Percentiles rank a stretch among this genome's conserved stretches.
These are phyloP conservation scores for Withania somnifera DNA, from an alignment of 305 asterid genomes.

Conservation along the genomic window DNA sequence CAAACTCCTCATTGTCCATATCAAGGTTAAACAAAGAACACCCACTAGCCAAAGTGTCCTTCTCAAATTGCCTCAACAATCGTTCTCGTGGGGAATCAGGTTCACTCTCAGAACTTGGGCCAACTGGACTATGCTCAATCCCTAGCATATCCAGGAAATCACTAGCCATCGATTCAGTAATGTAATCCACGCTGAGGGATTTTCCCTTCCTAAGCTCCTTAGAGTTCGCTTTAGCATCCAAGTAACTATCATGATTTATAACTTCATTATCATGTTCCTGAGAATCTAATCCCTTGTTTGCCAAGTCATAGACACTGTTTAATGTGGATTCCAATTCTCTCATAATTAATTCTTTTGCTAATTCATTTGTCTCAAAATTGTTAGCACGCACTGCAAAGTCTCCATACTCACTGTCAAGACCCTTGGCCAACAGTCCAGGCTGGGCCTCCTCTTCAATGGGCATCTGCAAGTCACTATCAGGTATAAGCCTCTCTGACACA, in stretches of 20 bases:
- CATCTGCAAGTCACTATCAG: conserved; percentile 12
- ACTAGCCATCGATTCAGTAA: conserved; percentile 47
- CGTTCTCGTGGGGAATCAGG: conserved; percentile 93
- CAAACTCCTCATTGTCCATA: conserved; percentile 20
- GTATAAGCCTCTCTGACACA: conserved; percentile 16
- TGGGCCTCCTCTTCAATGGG: conserved; percentile 23
- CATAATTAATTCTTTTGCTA: conserved; percentile 38
- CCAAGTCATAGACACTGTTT: conserved; percentile 34
- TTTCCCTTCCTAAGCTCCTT: conserved; percentile 33
- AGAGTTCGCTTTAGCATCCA: conserved; percentile 24
- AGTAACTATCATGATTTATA: conserved; percentile 19
- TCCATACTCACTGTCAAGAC: conserved; percentile 21
- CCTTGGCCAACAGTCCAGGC: conserved; percentile 16
- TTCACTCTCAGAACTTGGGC: conserved; percentile 81
- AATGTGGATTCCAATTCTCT: conserved; percentile 61
- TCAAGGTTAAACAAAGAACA: conserved; percentile 56
- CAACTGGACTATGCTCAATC: conserved; percentile 59
- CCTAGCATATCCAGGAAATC: conserved; percentile 91
- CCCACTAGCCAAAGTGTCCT: conserved; percentile 61
- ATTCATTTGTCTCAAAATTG: conserved; percentile 13
- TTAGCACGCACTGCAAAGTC: conserved; percentile 21
- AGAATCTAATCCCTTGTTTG: conserved; percentile 43
- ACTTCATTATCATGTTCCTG: conserved; percentile 41
- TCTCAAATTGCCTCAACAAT: conserved; percentile 76
- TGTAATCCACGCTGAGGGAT: conserved; percentile 54